phyloP scores from a whole-genome alignment of 192 early-diverging fungal genomes.

The Rhizophagus clarus region DNA sequence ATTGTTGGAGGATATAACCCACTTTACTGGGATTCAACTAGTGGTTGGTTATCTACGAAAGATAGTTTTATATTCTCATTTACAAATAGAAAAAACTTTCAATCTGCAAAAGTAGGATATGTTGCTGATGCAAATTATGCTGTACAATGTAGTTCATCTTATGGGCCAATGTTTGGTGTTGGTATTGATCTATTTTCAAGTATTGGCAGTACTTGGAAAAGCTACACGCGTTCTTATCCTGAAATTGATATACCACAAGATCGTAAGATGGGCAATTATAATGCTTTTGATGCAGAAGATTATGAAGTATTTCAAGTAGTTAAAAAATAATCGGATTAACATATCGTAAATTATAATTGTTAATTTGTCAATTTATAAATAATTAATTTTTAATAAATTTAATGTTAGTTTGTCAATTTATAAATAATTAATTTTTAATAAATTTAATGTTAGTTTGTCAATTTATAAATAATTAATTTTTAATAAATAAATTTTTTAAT shows the following conservation, averaged over 20 bases:
- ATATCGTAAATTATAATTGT: too few relatives aligned
- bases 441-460: too few relatives aligned
- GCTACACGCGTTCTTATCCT: background rate
- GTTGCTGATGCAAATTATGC: background rate
- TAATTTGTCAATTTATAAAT: too few relatives aligned
- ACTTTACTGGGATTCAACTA: background rate
- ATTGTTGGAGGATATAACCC: conserved; percentile 26
- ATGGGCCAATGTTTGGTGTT: background rate
- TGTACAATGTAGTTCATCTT: background rate
- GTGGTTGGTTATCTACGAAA: background rate
- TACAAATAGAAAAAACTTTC: background rate
- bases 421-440: too few relatives aligned
- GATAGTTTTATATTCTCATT: background rate
- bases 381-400: too few relatives aligned
- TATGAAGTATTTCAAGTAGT: background rate
- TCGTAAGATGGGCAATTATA: too few relatives aligned
- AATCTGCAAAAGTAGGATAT: background rate
- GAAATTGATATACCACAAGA: background rate
- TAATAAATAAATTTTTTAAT: too few relatives aligned
- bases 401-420: too few relatives aligned
- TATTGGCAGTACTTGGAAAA: background rate
- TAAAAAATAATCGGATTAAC: background rate
- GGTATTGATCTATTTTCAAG: background rate
- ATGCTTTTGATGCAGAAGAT: background rate
- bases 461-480: too few relatives aligned